Evolutionary conservation across 225 moss, liverwort and hornwort genomes (phyloP), one percentile per base, ranked within the genome.

Genomic region (Antitrichia curtipendula): DNA sequence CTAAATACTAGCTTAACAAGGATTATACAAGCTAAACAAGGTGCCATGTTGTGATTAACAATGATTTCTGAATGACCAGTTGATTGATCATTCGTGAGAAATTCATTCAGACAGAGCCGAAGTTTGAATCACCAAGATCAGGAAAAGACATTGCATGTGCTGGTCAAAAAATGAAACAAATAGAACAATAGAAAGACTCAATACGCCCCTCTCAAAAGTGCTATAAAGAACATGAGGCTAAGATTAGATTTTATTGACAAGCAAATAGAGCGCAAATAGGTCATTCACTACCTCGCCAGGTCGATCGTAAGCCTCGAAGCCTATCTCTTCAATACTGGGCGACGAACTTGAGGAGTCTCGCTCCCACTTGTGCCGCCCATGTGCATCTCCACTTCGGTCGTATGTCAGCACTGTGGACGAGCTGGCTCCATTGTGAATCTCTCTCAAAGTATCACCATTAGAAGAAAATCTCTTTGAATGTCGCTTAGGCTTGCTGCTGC

Each of bases 301-400:
- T 73, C 91, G 91, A 77, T 94, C 90, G 25, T 93, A 93, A 40
- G 94, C 91, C 71, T 93, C 94, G 25, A 93, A 94, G 40, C 91
- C 92, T 29, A 91, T 82, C 82, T 94, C 91, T 61, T 93, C 90
- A 5, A 80, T 89, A 80, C 92, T 91, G 14, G 90, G 92, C 52
- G 89, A 78, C 40, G 92, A 93, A n/a, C 91, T 87, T 40, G 91
- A 93, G 18, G 94, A 94, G 56, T 93, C 92, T 43, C 93, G 85
- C 90, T 94, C 94, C 94, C 94, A 94, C 87, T 88, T 92, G 82
- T 92, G 94, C 24, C 92, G 66, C 41, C 94, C 94, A 68, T 89
- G 61, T 4, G 79, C 87, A 56, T 94, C 94, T n/a, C 92, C 92
- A 61, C 92, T 94, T n/a, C 94, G 91, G 61, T 94, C 91, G 75